phyloP scores from a whole-genome alignment of 345 rosid species.

The Linum lewisii region DNA sequence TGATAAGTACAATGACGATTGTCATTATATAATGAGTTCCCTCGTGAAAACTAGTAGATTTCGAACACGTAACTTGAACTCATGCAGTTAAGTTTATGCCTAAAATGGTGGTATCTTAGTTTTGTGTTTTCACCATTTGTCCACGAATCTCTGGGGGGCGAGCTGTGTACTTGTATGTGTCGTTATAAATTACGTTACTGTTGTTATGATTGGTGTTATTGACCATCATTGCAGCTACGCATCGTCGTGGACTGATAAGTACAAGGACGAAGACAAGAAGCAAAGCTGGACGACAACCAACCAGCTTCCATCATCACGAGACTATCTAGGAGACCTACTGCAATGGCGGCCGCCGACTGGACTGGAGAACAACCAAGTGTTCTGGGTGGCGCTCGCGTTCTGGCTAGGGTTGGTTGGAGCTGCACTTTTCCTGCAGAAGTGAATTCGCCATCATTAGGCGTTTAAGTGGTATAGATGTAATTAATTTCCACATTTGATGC shows the following conservation, averaged over 20 bases:
- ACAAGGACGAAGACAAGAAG: conserved; percentile 46
- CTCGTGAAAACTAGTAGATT: too few relatives aligned
- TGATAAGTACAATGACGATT: conserved; percentile 48
- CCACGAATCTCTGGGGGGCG: too few relatives aligned
- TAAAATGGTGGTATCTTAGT: too few relatives aligned
- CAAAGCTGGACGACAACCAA: conserved; percentile 46
- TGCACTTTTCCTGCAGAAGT: conserved; percentile 62
- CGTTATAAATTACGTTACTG: neutral
- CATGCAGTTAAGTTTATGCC: too few relatives aligned
- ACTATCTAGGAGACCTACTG: conserved; percentile 59
- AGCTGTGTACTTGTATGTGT: neutral
- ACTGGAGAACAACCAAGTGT: conserved; percentile 48
- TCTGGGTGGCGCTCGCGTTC: conserved; percentile 68
- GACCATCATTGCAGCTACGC: conserved; percentile 56
- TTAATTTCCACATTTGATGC: neutral
- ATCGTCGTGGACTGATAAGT: conserved; percentile 70
- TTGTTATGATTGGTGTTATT: neutral
- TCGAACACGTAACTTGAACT: too few relatives aligned
- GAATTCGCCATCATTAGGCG: conserved; percentile 11
- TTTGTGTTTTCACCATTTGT: too few relatives aligned
- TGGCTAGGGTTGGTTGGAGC: conserved; percentile 91
- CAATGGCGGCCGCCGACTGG: conserved; percentile 74
- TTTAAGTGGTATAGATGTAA: neutral
- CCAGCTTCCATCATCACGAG: conserved; percentile 58
- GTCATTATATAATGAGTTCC: too few relatives aligned